Percentiles rank a stretch among this genome's conserved stretches.
Conservation (phyloP, 2,329 filamentous ascomycete species). For the Fusarium subglutinans region DNA sequence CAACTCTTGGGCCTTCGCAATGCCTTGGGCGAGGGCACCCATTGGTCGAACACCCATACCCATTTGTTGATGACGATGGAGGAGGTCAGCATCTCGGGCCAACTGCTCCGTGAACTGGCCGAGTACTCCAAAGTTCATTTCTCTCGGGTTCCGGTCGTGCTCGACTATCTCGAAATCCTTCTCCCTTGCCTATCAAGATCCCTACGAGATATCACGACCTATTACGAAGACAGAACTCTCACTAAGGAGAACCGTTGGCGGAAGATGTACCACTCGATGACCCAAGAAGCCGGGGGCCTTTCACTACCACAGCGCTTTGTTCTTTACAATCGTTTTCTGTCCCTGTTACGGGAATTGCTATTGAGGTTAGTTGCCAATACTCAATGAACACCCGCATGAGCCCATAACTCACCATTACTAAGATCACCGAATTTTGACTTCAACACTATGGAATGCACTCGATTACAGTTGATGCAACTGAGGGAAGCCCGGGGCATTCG, state of each 20-base stretch:
- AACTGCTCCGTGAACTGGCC: constrained; percentile 62
- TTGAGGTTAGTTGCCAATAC: constrained; percentile 53
- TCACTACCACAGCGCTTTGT: constrained; percentile 62
- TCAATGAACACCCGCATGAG: not conserved
- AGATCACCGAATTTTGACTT: constrained; percentile 63
- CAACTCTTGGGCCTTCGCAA: constrained; percentile 60
- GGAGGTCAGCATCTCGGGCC: constrained; percentile 56
- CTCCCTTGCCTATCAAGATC: constrained; percentile 64
- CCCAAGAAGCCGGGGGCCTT: constrained; percentile 61
- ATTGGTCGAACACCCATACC: constrained; percentile 46
- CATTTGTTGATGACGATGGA: constrained; percentile 59
- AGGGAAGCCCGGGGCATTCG: constrained; percentile 64
- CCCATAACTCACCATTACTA: constrained; percentile 25
- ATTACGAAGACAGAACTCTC: constrained; percentile 61
- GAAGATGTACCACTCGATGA: constrained; percentile 66
- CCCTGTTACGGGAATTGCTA: constrained; percentile 59
- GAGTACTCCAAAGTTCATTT: constrained; percentile 63
- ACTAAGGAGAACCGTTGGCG: constrained; percentile 63
- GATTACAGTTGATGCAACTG: constrained; percentile 60
- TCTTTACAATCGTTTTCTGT: constrained; percentile 65
- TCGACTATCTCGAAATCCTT: constrained; percentile 65
- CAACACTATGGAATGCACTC: constrained; percentile 61
- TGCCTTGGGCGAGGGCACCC: constrained; percentile 54
- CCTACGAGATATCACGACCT: constrained; percentile 61
- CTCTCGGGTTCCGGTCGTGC: constrained; percentile 59